Evolutionary conservation across 257 asterid genomes (phyloP), one percentile per base, ranked within the genome.

Genomic region (Scutellaria minor): DNA sequence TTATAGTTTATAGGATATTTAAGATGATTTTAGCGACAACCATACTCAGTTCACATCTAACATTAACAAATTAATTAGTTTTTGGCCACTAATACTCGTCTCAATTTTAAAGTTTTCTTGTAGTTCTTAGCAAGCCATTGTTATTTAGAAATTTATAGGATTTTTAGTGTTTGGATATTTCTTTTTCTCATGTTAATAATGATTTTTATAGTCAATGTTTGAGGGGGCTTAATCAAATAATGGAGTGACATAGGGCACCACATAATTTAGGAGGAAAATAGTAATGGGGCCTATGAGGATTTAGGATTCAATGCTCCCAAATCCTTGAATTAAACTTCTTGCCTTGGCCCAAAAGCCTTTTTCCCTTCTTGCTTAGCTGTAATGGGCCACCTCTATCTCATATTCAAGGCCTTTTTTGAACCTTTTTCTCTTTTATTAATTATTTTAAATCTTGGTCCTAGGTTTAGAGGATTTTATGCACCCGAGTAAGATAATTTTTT

Each of bases 221-320:
- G 24, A 5, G 13, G 70, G 9, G 74, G 74, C 58, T 46, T 13
- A 7, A 55, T 44, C 18, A 56, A 77, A 71, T 65, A 64, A 71
- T 44, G 64, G 35, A 40, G 6, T 39, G n/a, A 70, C 62, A 58
- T n/a, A 65, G 65, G 77, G 73, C 27, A 9, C 85, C 81, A 61
- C 62, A 12, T 39, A 65, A 56, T 39, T 65, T 51, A 52, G 59
- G 68, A 14, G 53, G 77, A 77, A 81, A 65, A 78, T 53, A 31
- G 52, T 35, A 44, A 27, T 77, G 81, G 88, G 84, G 35, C 75
- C 85, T 45, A 75, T 46, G 13, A 41, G 22, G 78, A 67, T 65
- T 58, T 51, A 22, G 72, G 50, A 50, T 75, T 66, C 53, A 78
- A 77, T 80, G 60, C 27, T 24, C 27, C 27, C 27, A 24, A 24